phyloP scores from a whole-genome alignment of 139 green algal genomes.

The Closterium sp. region DNA sequence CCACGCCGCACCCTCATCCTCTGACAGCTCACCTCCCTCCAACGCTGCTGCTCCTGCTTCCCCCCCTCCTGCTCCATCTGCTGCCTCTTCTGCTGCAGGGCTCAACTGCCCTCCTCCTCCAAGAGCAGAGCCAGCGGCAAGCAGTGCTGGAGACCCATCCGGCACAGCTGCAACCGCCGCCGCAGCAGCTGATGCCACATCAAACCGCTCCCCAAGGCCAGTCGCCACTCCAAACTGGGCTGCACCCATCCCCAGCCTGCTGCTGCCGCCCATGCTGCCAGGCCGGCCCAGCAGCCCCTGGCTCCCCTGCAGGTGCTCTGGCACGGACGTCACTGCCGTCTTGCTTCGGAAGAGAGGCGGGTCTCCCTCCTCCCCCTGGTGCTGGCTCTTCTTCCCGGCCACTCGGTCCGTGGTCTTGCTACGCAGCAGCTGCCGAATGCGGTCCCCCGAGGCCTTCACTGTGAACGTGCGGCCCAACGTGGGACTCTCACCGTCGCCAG shows the following conservation, averaged over 20 bases:
- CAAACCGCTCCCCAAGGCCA: neutral
- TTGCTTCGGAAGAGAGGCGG: neutral
- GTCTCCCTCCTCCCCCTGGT: neutral
- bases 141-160: neutral
- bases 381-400: neutral
- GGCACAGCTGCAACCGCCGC: neutral
- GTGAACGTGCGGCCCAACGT: conserved; percentile 2
- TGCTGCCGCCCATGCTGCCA: neutral
- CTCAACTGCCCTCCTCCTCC: too few relatives aligned
- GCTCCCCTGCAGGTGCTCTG: neutral
- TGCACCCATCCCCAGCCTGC: neutral
- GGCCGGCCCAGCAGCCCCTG: neutral
- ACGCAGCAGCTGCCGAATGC: conserved; percentile 1
- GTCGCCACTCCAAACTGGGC: neutral
- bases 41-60: neutral
- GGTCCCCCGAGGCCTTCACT: conserved; percentile 4
- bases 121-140: too few relatives aligned
- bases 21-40: neutral
- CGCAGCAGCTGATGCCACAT: neutral
- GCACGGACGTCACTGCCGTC: neutral
- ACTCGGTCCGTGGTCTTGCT: neutral
- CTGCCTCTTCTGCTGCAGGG: neutral
- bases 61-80: neutral
- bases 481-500: neutral
- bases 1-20: neutral